A percentile compares a stretch with the other conserved stretches of the same genome.
Evolutionary conservation across 331 rosid genomes (phyloP).

Genomic region (Dryas integrifolia): DNA sequence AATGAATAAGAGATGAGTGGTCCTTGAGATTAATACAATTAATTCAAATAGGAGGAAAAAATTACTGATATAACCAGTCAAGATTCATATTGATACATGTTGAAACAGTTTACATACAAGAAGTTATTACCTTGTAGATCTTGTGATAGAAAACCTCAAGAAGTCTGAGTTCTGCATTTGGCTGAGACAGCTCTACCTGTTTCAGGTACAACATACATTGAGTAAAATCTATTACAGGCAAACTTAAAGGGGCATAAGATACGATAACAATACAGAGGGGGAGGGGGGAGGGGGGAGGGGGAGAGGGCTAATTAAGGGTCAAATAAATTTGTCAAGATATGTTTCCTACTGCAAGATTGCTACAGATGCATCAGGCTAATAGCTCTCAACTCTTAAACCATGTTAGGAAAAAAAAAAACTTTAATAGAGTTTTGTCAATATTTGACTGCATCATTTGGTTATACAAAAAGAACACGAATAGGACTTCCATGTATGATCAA

Average conservation of each 20-base stretch:
- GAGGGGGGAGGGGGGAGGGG: no score
- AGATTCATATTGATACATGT: background rate
- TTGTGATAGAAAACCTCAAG: slow-evolving; percentile 86
- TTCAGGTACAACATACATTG: background rate
- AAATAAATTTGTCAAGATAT: no score
- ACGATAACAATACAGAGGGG: background rate
- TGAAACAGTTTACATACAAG: background rate
- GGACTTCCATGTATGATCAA: background rate
- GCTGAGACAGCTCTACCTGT: slow-evolving; percentile 85
- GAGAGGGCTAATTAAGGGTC: no score
- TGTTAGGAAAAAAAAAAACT: no score
- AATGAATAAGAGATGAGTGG: background rate
- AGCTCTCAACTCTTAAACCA: no score
- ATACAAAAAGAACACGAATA: background rate
- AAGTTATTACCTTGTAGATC: slow-evolving; percentile 67
- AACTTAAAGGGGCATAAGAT: background rate
- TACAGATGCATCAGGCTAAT: background rate
- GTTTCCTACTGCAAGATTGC: background rate
- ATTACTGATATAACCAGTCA: background rate
- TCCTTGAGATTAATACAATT: background rate
- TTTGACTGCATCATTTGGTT: background rate
- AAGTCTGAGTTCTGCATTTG: slow-evolving; percentile 77
- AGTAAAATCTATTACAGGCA: background rate
- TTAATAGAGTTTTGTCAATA: no score
- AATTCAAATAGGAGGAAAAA: background rate